Evolutionary conservation across 257 asterid species (phyloP).

Genomic region (Solanum ossicruentum): DNA sequence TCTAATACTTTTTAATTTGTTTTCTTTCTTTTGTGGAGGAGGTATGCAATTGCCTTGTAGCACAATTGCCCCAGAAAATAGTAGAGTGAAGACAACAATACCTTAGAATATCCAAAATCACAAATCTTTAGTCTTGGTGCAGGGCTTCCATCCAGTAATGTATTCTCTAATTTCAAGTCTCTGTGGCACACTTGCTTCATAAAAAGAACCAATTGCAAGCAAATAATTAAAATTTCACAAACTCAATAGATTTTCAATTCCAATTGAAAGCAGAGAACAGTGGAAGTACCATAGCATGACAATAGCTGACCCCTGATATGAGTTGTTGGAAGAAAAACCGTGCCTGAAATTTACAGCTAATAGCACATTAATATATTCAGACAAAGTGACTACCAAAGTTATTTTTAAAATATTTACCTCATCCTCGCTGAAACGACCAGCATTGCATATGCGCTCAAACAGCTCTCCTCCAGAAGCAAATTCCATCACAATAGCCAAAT

Average conservation of each 20-base stretch:
- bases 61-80: neutral
- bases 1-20: neutral
- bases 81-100: constrained; percentile 7
- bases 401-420: constrained; percentile 38
- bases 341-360: constrained; percentile 35
- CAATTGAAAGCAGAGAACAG: neutral
- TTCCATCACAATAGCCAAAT: constrained; percentile 98
- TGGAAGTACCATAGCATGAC: constrained; percentile 80
- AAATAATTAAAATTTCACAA: neutral
- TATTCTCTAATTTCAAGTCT: constrained; percentile 88
- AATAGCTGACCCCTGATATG: constrained; percentile 95
- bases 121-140: constrained; percentile 94
- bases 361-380: neutral
- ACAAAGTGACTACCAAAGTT: neutral
- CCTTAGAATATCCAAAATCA: constrained; percentile 99
- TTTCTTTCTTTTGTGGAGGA: neutral
- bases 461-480: constrained; percentile 98
- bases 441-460: constrained; percentile 91
- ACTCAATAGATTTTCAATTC: neutral
- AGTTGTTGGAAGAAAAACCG: constrained; percentile 97
- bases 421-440: constrained; percentile 96
- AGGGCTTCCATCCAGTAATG: constrained; percentile 87
- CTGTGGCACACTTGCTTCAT: constrained; percentile 96
- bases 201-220: neutral
- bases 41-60: neutral